Conservation (phyloP, 805 yeast genomes). For the Lipomyces sp. region DNA sequence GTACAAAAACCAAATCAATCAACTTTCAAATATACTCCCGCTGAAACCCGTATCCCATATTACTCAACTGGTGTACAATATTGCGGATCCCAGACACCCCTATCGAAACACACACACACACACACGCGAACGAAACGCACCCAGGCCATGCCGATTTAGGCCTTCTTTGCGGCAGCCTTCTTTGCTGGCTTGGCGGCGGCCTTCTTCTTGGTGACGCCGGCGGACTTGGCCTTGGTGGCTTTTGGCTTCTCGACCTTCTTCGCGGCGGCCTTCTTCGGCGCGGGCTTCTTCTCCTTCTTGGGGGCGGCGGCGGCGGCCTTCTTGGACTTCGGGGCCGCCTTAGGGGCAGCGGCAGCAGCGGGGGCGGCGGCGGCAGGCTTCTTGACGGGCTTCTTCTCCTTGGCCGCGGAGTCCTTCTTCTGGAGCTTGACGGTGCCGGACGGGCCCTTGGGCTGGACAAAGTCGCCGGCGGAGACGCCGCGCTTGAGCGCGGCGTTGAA, state of each 20-base stretch:
- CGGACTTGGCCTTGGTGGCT: conserved; percentile 21
- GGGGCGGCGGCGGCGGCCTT: conserved; percentile 24
- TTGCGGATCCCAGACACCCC: no score
- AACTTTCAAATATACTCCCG: no score
- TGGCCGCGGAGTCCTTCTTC: conserved; percentile 45
- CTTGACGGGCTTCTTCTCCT: conserved; percentile 36
- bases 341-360: conserved; percentile 33
- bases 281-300: conserved; percentile 27
- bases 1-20: no score
- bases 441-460: conserved; percentile 84
- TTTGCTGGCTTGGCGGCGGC: conserved; percentile 33
- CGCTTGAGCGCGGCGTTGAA: conserved; percentile 74
- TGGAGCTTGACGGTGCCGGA: conserved; percentile 77
- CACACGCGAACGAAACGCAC: not conserved
- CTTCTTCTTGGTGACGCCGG: conserved; percentile 28
- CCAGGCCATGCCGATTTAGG: no score
- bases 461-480: conserved; percentile 75
- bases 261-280: conserved; percentile 31
- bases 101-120: conserved; percentile 19
- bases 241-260: conserved; percentile 24
- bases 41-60: no score
- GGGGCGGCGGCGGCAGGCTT: conserved; percentile 36
- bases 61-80: no score
- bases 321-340: conserved; percentile 28
- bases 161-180: conserved; percentile 36